phyloP scores from a whole-genome alignment of 208 protist species.

The Vickermania ingenoplastis region DNA sequence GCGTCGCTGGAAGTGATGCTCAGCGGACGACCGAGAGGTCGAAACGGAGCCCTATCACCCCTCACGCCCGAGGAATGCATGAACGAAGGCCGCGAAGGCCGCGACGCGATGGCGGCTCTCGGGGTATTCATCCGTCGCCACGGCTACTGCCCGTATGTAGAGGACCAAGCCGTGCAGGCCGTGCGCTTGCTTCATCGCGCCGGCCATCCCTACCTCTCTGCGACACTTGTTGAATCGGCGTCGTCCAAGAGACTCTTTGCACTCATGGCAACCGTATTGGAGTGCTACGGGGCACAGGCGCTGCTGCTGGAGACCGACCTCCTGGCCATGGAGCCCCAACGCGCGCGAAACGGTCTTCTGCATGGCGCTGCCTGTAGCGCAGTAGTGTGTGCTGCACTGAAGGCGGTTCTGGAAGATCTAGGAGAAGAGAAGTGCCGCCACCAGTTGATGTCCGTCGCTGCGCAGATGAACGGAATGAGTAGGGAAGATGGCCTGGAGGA shows the following conservation, averaged over 20 bases:
- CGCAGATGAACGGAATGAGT: too few species aligned
- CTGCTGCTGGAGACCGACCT: constrained; percentile 36
- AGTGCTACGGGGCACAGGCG: constrained; percentile 44
- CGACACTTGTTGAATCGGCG: constrained; percentile 29
- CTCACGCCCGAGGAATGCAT: constrained; percentile 9
- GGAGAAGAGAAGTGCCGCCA: too few species aligned
- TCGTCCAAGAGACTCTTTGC: constrained; percentile 23
- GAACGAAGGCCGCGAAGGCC: constrained; percentile 12
- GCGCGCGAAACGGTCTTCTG: background rate
- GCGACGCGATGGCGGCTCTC: constrained; percentile 46
- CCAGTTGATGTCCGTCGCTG: too few species aligned
- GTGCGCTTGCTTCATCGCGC: constrained; percentile 35
- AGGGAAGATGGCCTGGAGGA: too few species aligned
- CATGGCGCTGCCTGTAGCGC: background rate
- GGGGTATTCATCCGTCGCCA: constrained; percentile 13
- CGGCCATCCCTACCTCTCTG: constrained; percentile 43
- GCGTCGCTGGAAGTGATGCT: constrained; percentile 3
- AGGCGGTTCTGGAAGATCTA: background rate
- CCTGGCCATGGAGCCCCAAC: background rate
- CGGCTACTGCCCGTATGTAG: background rate
- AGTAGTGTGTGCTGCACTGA: background rate
- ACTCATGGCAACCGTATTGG: constrained; percentile 30
- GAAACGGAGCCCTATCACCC: background rate
- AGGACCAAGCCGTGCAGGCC: constrained; percentile 6
- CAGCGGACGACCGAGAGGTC: constrained; percentile 2